Evolutionary conservation across 345 rosid species (phyloP), one percentile per base, ranked within the genome.

Genomic region (Litchi chinensis): DNA sequence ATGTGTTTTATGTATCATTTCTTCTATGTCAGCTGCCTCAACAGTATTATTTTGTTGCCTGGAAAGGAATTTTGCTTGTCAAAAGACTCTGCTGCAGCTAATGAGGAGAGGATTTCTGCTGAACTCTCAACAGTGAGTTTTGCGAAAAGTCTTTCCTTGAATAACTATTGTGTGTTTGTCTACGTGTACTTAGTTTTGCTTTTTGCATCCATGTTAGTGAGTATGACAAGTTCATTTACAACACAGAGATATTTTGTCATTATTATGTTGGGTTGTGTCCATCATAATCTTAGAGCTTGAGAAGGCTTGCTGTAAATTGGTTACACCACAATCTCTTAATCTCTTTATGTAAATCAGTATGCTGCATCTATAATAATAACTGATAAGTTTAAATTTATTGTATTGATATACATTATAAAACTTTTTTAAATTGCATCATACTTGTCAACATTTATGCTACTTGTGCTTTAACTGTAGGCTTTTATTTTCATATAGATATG

Each of bases 41-140:
- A 75, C 57, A 39, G 12, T 75, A 56, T 41, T 77, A 54, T 60
- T 87, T 69, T 83, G 43, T 81, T 37, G 16, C 16, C 16, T 79
- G 8, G 64, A 70, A 81, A 95, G 99, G 99, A 96, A 65, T 85
- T 89, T 66, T 84, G 85, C 86, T 89, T 89, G 18, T 84, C 90
- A 48, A 94, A 89, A 81, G 94, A 91, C 67, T 81, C 91, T 75
- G 91, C 94, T 54, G 84, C 93, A 46, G 85, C 90, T 79, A 90
- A 85, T 81, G 98, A 94, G 82, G 93, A 93, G 82, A 88, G 82
- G 68, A 81, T 84, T 77, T 85, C 83, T 81, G 94, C 93, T 76
- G 99, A 96, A 81, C 88, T 96, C 66, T 82, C 88, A 41, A 96
- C 97, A 5, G 99, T 95, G 87, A 88, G 97, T 87, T 69, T 19